These are phyloP conservation scores for Lepraria neglecta DNA, from an alignment of 495 filamentous ascomycete genomes.

Conservation along the genomic window DNA sequence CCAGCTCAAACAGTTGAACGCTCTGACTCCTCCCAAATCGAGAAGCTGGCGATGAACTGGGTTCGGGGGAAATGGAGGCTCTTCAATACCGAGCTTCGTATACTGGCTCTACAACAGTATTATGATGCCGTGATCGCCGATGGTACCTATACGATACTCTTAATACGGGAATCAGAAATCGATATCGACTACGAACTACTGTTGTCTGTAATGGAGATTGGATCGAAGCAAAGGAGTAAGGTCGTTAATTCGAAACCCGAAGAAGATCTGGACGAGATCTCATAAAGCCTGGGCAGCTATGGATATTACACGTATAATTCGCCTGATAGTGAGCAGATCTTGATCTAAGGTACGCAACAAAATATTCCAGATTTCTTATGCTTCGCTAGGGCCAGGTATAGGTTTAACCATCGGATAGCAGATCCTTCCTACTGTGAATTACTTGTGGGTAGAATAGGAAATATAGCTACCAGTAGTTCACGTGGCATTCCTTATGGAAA, in stretches of 20 bases:
- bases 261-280: conserved; percentile 8
- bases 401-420: too few species aligned
- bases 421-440: too few species aligned
- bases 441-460: too few species aligned
- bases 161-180: conserved; percentile 8
- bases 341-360: too few species aligned
- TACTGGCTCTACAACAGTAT: conserved; percentile 3
- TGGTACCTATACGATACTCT: conserved; percentile 17
- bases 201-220: conserved; percentile 11
- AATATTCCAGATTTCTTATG: too few species aligned
- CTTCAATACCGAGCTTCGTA: conserved; percentile 10
- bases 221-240: conserved; percentile 9
- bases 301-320: neutral
- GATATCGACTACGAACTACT: conserved; percentile 10
- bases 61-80: conserved; percentile 5
- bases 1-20: neutral
- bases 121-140: conserved; percentile 5
- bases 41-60: conserved; percentile 6
- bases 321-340: neutral
- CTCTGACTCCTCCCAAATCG: conserved; percentile 9
- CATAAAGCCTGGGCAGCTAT: neutral
- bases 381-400: too few species aligned
- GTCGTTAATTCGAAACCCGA: neutral
- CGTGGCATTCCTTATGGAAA: too few species aligned
- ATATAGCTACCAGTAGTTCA: too few species aligned